Evolutionary conservation across 805 yeast species (phyloP).

Genomic region (Saturnispora diversa): DNA sequence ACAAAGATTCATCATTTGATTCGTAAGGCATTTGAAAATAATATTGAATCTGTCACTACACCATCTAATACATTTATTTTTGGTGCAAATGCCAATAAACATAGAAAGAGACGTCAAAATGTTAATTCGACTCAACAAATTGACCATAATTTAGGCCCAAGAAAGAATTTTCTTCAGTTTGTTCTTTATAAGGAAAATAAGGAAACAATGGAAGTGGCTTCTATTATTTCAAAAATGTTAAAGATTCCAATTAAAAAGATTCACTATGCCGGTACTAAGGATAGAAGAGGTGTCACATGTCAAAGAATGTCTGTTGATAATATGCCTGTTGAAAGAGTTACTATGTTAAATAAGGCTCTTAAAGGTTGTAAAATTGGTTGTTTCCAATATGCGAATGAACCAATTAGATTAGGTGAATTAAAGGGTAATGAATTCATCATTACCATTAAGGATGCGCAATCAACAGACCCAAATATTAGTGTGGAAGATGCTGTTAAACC

Average conservation of each 20-base stretch:
- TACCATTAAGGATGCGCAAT: constrained; percentile 65
- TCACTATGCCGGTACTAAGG: constrained; percentile 92
- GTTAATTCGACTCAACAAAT: constrained; percentile 38
- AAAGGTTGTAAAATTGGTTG: constrained; percentile 77
- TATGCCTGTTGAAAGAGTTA: constrained; percentile 66
- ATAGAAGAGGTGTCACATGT: constrained; percentile 90
- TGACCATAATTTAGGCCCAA: constrained; percentile 67
- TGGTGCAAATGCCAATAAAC: constrained; percentile 42
- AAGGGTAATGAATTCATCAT: constrained; percentile 84
- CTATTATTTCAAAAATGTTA: constrained; percentile 60
- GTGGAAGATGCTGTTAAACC: constrained; percentile 40
- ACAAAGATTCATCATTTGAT: constrained; percentile 71
- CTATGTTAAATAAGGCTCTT: constrained; percentile 64
- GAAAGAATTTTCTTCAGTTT: constrained; percentile 62
- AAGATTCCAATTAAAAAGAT: constrained; percentile 64
- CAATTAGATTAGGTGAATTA: constrained; percentile 72
- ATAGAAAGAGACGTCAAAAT: constrained; percentile 29
- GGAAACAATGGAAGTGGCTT: constrained; percentile 94
- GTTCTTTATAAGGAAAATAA: constrained; percentile 87
- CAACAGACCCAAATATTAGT: constrained; percentile 27
- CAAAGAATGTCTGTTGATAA: constrained; percentile 68
- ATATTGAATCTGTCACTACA: constrained; percentile 74
- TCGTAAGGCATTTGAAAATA: constrained; percentile 64
- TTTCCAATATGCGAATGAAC: constrained; percentile 54
- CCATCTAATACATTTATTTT: constrained; percentile 57